These are phyloP conservation scores for Rhododendron williamsianum DNA, from an alignment of 148 eudicot species.

Conservation along the genomic window DNA sequence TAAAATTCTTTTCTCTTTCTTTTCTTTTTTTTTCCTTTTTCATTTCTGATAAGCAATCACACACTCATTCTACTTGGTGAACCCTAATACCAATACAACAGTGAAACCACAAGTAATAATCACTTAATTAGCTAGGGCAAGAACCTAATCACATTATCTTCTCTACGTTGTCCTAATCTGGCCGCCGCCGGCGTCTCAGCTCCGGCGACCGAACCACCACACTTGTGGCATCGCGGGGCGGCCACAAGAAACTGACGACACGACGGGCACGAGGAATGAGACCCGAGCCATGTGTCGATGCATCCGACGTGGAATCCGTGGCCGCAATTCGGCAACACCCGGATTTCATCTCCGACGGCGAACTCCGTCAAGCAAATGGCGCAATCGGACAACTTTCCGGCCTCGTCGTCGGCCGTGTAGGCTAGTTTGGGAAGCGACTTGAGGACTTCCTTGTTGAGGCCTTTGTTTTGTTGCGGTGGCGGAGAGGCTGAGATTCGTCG, in stretches of 20 bases:
- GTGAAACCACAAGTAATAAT: neutral
- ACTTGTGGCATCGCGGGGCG: constrained; percentile 12
- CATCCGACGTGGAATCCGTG: constrained; percentile 69
- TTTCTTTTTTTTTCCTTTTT: no score
- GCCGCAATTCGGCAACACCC: constrained; percentile 76
- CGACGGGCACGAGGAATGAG: constrained; percentile 79
- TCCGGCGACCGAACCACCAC: constrained; percentile 15
- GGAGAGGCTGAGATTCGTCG: constrained; percentile 34
- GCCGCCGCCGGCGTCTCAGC: neutral
- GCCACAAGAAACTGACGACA: constrained; percentile 60
- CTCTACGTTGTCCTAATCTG: neutral
- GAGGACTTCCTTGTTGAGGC: constrained; percentile 58
- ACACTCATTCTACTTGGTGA: neutral
- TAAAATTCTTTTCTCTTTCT: no score
- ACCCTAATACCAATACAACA: neutral
- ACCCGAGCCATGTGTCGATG: constrained; percentile 75
- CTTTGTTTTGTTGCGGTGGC: constrained; percentile 35
- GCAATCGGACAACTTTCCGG: constrained; percentile 42
- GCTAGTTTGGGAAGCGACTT: constrained; percentile 42
- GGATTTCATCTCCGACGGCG: constrained; percentile 50
- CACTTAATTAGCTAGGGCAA: constrained; percentile 9
- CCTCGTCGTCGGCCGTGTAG: constrained; percentile 21
- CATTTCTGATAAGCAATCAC: neutral
- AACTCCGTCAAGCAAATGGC: constrained; percentile 71
- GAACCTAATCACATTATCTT: constrained; percentile 4